Evolutionary conservation across 345 rosid species (phyloP), one percentile per base, ranked within the genome.

Genomic region (Rhodomyrtus tomentosa): DNA sequence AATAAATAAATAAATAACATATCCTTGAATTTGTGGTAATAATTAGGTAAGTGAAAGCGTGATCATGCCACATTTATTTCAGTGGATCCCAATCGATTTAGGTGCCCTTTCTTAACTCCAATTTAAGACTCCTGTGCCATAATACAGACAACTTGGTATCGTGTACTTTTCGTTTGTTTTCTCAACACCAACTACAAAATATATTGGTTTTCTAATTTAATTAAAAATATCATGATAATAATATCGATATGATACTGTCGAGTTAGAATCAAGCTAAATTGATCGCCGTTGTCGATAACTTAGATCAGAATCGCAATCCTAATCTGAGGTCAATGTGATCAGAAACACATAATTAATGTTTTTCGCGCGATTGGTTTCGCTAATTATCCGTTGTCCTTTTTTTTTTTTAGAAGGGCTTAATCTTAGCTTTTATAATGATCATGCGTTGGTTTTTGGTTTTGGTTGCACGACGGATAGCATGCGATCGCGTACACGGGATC

Each of bases 401-500:
- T 48, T 48, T 48, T 10, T 11, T 48, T n/a, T n/a, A n/a, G n/a
- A n/a, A n/a, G n/a, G n/a, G n/a, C n/a, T n/a, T n/a, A n/a, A n/a
- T n/a, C n/a, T n/a, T n/a, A 1, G 73, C 4, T 20, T 1, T 15
- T 3, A 22, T 59, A 7, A 29, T 59, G 11, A 59, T 29, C 22
- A 9, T 14, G 5, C 1, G 22, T 7, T 32, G 76, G 21, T 15
- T 56, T 27, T 32, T 55, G 0, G 20, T 12, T 10, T 68, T 32
- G 45, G 76, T 36, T 36, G 76, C 76, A 68, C 76, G 76, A 45
- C 59, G 50, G 36, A 62, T 56, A 95, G 99, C 99, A 98, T 91
- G 99, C 99, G 11, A 98, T 98, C 55, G 99, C 99, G 5, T 98
- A 94, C 89, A 95, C 98, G 7, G 93, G 91, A 90, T 74, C 94